These are phyloP conservation scores for Saxophila tyrrhenica DNA, from an alignment of 495 filamentous ascomycete species.

Conservation along the genomic window DNA sequence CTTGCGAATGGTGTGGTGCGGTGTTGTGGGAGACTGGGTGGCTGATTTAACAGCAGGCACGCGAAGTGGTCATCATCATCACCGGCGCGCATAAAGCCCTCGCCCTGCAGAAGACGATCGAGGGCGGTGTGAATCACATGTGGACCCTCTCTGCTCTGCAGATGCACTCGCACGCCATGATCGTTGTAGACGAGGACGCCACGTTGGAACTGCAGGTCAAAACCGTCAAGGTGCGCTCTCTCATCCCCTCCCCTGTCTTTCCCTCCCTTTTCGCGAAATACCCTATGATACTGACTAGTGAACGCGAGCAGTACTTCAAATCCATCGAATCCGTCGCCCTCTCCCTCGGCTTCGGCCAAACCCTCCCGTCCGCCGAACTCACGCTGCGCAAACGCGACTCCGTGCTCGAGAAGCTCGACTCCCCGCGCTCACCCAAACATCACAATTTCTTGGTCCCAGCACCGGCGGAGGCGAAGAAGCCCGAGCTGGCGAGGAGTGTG, in stretches of 20 bases:
- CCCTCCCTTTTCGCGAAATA: too few relatives aligned
- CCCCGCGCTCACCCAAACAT: slow-evolving; percentile 14
- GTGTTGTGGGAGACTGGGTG: too few relatives aligned
- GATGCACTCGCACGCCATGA: slow-evolving; percentile 65
- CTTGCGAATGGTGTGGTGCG: too few relatives aligned
- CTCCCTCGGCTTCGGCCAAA: slow-evolving; percentile 47
- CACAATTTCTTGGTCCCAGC: slow-evolving; percentile 8
- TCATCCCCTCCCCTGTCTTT: background rate
- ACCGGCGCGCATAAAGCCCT: slow-evolving; percentile 70
- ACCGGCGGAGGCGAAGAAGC: slow-evolving; percentile 9
- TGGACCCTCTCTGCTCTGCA: slow-evolving; percentile 76
- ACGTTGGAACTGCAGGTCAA: slow-evolving; percentile 76
- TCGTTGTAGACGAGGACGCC: slow-evolving; percentile 77
- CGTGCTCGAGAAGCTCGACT: slow-evolving; percentile 25
- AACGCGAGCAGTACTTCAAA: slow-evolving; percentile 59
- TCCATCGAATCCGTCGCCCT: slow-evolving; percentile 50
- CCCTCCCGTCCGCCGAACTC: slow-evolving; percentile 35
- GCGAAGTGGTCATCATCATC: slow-evolving; percentile 73
- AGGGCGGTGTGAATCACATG: slow-evolving; percentile 79
- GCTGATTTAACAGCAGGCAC: slow-evolving; percentile 8
- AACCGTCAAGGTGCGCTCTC: slow-evolving; percentile 56
- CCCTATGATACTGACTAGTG: too few relatives aligned
- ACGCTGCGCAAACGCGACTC: slow-evolving; percentile 23
- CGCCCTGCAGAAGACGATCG: slow-evolving; percentile 70
- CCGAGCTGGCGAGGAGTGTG: slow-evolving; percentile 10